Base-by-base conservation (phyloP, 2,329 filamentous ascomycete species). In the Cercospora sojina region DNA sequence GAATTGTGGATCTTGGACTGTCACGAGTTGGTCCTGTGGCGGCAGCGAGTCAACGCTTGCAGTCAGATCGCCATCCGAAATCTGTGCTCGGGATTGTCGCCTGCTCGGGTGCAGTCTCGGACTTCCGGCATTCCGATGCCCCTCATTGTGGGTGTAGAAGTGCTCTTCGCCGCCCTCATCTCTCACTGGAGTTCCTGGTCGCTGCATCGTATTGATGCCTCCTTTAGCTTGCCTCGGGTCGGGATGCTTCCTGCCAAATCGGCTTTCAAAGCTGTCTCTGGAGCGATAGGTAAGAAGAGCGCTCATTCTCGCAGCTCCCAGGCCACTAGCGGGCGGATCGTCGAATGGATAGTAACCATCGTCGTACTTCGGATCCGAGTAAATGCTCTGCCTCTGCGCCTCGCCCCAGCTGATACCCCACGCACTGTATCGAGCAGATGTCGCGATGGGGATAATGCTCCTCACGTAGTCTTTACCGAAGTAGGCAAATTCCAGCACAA, bases 301-400 rank as follows among this genome's bases (percentile, higher is more conserved):
- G 65, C 93, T 92, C 95, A 99, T 99, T 74, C 95, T 92, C 27
- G 95, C 95, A 7, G 95, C 95, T 12, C 93, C 93, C 2, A 99
- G 86, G 0, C 95, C 95, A 0, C 93, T 90, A 0, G 88, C 83
- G 0, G 95, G 95, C 35, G 93, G 93, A 73, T 98, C 92, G 32
- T 91, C 86, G 74, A 95, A 96, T 1, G 88, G 75, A 77, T 98
- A 99, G 80, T 97, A 98, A 53, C 95, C 95, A 75, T 98, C 93
- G 69, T 97, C 93, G 79, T 99, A 99, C 82, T 97, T 98, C 32
- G 95, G 95, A 77, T 99, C 95, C 43, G 92, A 93, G 80, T 98
- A 99, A 77, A 99, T 98, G 84, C 91, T 93, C 80, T 95, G 91
- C 60, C 92, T 85, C 78, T 96, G 92, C 3, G 91, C 91, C 77